phyloP scores from a whole-genome alignment of 108 stramenopile species.

The Cyclotella atomus region DNA sequence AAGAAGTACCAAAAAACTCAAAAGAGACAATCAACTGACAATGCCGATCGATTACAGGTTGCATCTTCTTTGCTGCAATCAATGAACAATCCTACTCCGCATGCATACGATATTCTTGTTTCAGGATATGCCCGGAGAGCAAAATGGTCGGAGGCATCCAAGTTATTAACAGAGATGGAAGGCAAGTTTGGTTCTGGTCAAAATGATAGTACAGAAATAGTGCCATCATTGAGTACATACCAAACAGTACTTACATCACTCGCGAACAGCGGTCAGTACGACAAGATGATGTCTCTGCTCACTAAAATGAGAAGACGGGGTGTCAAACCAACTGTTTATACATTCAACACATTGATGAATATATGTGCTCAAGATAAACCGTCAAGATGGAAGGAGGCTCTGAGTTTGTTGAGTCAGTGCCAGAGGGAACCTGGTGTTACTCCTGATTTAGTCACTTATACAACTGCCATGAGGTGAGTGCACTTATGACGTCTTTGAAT shows the following conservation, averaged over 20 bases:
- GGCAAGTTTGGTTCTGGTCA: neutral
- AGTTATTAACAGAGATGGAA: conserved; percentile 64
- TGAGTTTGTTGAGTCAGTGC: conserved; percentile 69
- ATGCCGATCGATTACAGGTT: conserved; percentile 13
- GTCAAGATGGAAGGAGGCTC: conserved; percentile 67
- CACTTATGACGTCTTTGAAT: no score
- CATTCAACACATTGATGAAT: conserved; percentile 71
- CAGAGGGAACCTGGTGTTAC: conserved; percentile 62
- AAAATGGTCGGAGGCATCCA: conserved; percentile 63
- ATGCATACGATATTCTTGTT: conserved; percentile 64
- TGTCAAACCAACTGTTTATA: conserved; percentile 57
- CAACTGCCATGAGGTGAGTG: conserved; percentile 65
- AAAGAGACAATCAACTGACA: conserved; percentile 23
- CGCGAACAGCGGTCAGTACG: conserved; percentile 54
- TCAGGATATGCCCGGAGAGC: conserved; percentile 52
- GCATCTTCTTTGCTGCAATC: conserved; percentile 21
- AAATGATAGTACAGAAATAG: neutral
- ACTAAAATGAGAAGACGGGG: conserved; percentile 56
- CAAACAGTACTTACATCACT: conserved; percentile 66
- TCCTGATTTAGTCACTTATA: conserved; percentile 83
- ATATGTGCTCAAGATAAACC: conserved; percentile 60
- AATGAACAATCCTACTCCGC: conserved; percentile 46
- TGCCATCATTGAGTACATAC: conserved; percentile 52
- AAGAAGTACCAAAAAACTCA: conserved; percentile 35
- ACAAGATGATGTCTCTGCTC: conserved; percentile 56